Conservation (phyloP, 2,329 filamentous ascomycete species). For the Aspergillus floridensis region DNA sequence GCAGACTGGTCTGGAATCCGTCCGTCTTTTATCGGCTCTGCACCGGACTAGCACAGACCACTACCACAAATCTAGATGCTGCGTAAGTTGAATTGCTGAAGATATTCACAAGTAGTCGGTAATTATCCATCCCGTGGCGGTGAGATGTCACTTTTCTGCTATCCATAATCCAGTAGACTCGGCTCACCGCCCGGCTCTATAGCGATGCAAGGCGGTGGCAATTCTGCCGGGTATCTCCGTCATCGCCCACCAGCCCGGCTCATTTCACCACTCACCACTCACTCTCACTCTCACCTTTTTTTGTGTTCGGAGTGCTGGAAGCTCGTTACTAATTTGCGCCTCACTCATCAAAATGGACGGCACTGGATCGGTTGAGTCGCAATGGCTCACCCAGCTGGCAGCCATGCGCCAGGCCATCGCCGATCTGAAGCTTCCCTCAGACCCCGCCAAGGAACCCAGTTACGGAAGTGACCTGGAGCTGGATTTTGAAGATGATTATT, state of each 20-base stretch:
- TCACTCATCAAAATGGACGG: conserved; percentile 16
- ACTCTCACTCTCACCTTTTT: not conserved
- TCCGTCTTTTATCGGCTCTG: not conserved
- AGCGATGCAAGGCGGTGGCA: not conserved
- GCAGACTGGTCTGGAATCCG: not conserved
- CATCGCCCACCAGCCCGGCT: not conserved
- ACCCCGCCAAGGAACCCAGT: conserved; percentile 40
- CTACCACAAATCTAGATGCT: no score
- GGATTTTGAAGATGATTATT: conserved; percentile 62
- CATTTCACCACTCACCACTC: not conserved
- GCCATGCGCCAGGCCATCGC: conserved; percentile 85
- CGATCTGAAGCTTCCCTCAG: conserved; percentile 60
- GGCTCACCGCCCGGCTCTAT: not conserved
- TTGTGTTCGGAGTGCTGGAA: not conserved
- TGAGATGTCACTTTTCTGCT: no score
- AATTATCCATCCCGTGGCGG: no score
- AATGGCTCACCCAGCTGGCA: conserved; percentile 82
- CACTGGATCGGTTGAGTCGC: conserved; percentile 42
- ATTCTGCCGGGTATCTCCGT: conserved; percentile 4
- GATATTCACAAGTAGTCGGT: no score
- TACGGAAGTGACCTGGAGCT: conserved; percentile 57
- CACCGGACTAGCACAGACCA: not conserved
- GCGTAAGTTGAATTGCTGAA: no score
- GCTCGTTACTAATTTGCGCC: no score
- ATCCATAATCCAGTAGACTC: not conserved